A percentile compares a stretch with the other conserved stretches of the same genome.
phyloP scores from a whole-genome alignment of 352 stramenopile genomes.

The Discostella stelligera region DNA sequence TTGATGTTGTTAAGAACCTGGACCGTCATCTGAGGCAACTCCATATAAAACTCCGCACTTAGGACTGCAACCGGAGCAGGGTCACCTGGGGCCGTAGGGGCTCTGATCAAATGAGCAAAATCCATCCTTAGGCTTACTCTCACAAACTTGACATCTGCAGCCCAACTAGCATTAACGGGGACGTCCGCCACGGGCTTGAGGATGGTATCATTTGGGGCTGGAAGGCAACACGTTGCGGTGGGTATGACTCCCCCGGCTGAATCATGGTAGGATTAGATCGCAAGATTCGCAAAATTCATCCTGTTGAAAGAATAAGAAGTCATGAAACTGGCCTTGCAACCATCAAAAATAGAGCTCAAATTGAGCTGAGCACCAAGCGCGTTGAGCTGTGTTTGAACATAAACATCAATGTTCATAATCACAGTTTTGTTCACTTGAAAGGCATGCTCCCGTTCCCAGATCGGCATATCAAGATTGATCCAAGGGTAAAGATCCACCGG shows the following conservation, averaged over 20 bases:
- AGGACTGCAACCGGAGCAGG: too few species aligned
- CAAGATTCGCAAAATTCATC: not conserved
- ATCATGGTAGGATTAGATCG: constrained; percentile 4
- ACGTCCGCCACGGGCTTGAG: too few species aligned
- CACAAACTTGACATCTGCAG: not conserved
- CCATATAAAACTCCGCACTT: too few species aligned
- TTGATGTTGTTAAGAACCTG: not conserved
- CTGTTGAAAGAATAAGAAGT: too few species aligned
- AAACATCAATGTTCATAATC: not conserved
- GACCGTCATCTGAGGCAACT: not conserved
- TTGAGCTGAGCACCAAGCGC: constrained; percentile 6
- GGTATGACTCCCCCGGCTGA: not conserved
- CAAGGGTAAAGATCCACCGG: not conserved
- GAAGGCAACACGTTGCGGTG: too few species aligned
- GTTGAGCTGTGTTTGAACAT: not conserved
- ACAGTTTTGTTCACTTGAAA: constrained; percentile 1
- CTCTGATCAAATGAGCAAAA: too few species aligned
- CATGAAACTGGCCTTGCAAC: too few species aligned
- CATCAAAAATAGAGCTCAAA: not conserved
- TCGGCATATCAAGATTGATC: too few species aligned
- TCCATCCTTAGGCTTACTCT: not conserved
- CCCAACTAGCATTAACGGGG: not conserved
- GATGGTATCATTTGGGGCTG: too few species aligned
- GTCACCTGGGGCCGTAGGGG: too few species aligned
- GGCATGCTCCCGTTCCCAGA: constrained; percentile 1